Evolutionary conservation across 2,329 filamentous ascomycete species (phyloP), one percentile per base, ranked within the genome.

Genomic region (Ceratocystis albifundus): DNA sequence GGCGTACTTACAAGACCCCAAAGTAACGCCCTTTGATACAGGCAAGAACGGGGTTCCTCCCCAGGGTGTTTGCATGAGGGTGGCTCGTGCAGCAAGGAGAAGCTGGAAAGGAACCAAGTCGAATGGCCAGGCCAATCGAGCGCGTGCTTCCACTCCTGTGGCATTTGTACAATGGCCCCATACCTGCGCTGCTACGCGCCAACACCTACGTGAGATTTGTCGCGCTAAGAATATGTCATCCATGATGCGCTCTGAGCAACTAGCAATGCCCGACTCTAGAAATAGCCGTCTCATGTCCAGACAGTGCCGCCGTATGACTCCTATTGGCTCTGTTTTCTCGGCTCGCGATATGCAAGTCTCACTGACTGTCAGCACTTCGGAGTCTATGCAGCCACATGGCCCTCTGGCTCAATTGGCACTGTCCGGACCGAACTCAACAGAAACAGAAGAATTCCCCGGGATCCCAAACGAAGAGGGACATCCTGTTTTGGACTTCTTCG

Each of bases 1-100:
- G 67, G 76, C 85, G 64, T 88, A 88, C 70, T 75, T 88, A 50
- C 82, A 86, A 72, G 85, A 88, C 70, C 84, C 85, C 59, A 84
- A 83, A 62, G 84, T 87, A 2, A 88, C 85, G 0, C 85, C 85
- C 0, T 84, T 88, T 69, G 80, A 83, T 64, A 78, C 86, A 66
- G 81, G 84, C 68, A 85, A 84, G 71, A 84, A 82, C 71, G 80
- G 81, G 66, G 80, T 88, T 30, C 85, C 85, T 6, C 85, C 85
- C 2, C 79, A 84, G 55, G 85, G 85, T 17, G 84, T 88, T 8
- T 86, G 84, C 71, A 73, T 81, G 71, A 82, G 85, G 59, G 85
- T 88, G 48, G 82, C 85, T n/a, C 79, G 85, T 69, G 83, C 86
- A 71, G 81, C 85, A 22, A 86, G 82, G 74, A 78, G 82, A 71